These are phyloP conservation scores for Apiospora hydei DNA, from an alignment of 2,329 filamentous ascomycete species.

Conservation along the genomic window DNA sequence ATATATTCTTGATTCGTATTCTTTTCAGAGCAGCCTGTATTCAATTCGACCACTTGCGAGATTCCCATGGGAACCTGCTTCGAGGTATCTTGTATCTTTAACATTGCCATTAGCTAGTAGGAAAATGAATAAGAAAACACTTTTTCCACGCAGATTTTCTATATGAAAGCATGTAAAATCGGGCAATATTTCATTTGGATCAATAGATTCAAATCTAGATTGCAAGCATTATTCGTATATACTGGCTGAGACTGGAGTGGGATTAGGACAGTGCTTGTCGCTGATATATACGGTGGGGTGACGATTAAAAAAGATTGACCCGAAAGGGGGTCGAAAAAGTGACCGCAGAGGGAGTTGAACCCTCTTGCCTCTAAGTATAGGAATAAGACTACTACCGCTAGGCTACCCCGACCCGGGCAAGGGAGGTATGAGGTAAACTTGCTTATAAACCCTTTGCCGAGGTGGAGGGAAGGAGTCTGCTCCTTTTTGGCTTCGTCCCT, in stretches of 20 bases:
- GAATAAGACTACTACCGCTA: too few species aligned
- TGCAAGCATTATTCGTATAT: too few species aligned
- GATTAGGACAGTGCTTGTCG: too few species aligned
- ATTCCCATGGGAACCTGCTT: not conserved
- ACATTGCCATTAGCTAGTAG: not conserved
- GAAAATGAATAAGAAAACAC: not conserved
- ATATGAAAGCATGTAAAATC: too few species aligned
- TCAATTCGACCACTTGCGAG: not conserved
- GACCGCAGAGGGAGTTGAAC: slow-evolving; percentile 6
- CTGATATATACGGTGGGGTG: too few species aligned
- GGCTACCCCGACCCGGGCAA: not conserved
- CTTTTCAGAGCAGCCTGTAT: not conserved
- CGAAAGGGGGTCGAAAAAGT: not conserved
- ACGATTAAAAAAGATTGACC: too few species aligned
- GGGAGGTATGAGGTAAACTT: not conserved
- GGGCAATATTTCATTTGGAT: too few species aligned
- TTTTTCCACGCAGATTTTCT: too few species aligned
- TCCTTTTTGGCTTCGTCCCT: not conserved
- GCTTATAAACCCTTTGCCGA: not conserved
- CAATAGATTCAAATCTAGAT: too few species aligned
- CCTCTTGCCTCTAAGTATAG: too few species aligned
- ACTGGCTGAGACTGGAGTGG: too few species aligned
- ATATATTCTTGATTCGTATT: not conserved
- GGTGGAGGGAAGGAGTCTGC: not conserved
- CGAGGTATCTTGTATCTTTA: not conserved